Base-by-base conservation (phyloP, 176 grass and related monocot species). In the Alloteropsis semialata region DNA sequence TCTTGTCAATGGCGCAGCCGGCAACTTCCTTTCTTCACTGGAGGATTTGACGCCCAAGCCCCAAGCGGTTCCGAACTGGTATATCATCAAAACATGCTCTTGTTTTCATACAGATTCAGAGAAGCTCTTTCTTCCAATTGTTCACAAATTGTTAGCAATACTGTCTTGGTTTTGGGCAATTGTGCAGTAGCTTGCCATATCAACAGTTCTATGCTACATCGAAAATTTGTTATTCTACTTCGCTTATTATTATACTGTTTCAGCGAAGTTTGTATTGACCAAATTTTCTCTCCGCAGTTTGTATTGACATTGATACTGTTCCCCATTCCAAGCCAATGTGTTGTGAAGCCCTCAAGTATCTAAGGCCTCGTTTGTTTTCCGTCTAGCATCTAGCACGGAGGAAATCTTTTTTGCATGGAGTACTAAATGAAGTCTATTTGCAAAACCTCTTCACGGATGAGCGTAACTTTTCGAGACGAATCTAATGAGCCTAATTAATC, bases 21-120 rank as follows among this genome's bases (percentile, higher is more conserved):
- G 96, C 34, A 98, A 98, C 89, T 98, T 98, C 85, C 92, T 98
- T 74, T 87, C 93, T 43, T 93, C 92, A 10, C 92, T 92, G 3
- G 96, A 98, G 87, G 92, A 98, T 93, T 84, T 98, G 24, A 93
- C 92, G 7, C n/a, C n/a, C n/a, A n/a, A n/a, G n/a, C n/a, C 96
- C 96, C 53, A 98, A 98, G 43, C 92, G 89, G 34, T 95, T 98
- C 48, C 82, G 92, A 43, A 95, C 96, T 24, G 96, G 96, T 98
- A 86, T 8, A 76, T 65, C n/a, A 18, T 17, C 34, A 8, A 49
- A 30, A 3, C 2, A 24, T 65, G 5, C 1, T 66, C 5, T 32
- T 66, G 2, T 25, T 48, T 80, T 1, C 0, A 32, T 50, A 49
- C 16, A 32, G 13, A 56, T 25, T 71, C 10, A 48, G 2, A 28